Evolutionary conservation across 2,329 filamentous ascomycete species (phyloP).

Genomic region (Fusarium siculi): DNA sequence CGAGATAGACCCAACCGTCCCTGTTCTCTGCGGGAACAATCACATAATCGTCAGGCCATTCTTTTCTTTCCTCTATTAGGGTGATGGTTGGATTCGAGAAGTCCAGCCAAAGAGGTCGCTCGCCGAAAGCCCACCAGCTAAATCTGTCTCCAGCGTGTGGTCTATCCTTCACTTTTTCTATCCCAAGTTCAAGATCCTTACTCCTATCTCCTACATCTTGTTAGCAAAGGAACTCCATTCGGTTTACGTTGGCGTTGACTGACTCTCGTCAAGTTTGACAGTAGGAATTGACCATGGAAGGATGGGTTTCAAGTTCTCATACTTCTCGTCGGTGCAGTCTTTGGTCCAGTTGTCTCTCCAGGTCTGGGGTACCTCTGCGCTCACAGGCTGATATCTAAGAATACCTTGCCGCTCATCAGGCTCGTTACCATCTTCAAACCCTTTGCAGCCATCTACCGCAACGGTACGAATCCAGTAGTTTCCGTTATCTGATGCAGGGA

Average conservation of each 20-base stretch:
- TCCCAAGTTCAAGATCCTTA: neutral
- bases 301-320: neutral
- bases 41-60: neutral
- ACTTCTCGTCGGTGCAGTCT: neutral
- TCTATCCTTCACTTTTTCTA: neutral
- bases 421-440: neutral
- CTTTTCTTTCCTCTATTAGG: neutral
- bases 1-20: conserved; percentile 19
- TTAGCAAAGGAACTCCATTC: neutral
- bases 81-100: conserved; percentile 23
- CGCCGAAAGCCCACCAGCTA: conserved; percentile 5
- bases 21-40: conserved; percentile 7
- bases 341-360: neutral
- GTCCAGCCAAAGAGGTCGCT: conserved; percentile 25
- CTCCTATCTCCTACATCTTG: neutral
- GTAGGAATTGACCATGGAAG: neutral
- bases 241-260: neutral
- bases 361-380: neutral
- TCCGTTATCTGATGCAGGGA: neutral
- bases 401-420: neutral
- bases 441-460: neutral
- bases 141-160: neutral
- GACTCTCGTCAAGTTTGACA: neutral
- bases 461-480: too few species aligned
- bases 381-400: neutral